Base-by-base conservation (phyloP, 257 asterid species). In the Rehmannia glutinosa region DNA sequence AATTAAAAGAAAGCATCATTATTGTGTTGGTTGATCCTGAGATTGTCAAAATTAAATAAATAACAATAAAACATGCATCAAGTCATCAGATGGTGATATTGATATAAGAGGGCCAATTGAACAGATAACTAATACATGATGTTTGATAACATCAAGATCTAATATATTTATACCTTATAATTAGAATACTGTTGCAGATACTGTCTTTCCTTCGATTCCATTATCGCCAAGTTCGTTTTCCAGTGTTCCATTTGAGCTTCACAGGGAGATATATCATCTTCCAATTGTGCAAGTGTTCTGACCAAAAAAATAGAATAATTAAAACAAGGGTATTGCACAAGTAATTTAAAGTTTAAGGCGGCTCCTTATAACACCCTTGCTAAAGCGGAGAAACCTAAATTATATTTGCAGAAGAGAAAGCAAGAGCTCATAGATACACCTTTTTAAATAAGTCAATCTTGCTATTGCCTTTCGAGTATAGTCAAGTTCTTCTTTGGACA, bases 391-490 rank as follows among this genome's bases (percentile, higher is more conserved):
- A 30, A 12, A 42, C 32, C 32, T 25, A 32, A n/a, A 60, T 46
- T 71, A n/a, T 43, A 53, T 27, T 56, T 46, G 58, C 19, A n/a
- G 42, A 66, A 69, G 62, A 32, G 35, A 58, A 28, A 62, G 24
- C 35, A 43, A 33, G 2, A 25, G 32, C 15, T 46, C 33, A 4
- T 35, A 35, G n/a, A 60, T 47, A 66, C 62, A 90, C 97, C 95
- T 80, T 76, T 90, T 92, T 65, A 92, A 78, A 77, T 84, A 90
- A 52, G 97, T 92, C 71, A 92, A 79, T 82, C 98, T 85, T 68
- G 98, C 86, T 70, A 92, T 87, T 25, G 98, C 98, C 72, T 92
- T 92, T 39, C 98, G 93, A 68, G 94, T 90, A 72, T 90, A 92
- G 72, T 90, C 97, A 46, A 92, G 96, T 64, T 87, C 92, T 70